Conservation (phyloP, 805 yeast species). For the Scheffersomyces amazonensis region DNA sequence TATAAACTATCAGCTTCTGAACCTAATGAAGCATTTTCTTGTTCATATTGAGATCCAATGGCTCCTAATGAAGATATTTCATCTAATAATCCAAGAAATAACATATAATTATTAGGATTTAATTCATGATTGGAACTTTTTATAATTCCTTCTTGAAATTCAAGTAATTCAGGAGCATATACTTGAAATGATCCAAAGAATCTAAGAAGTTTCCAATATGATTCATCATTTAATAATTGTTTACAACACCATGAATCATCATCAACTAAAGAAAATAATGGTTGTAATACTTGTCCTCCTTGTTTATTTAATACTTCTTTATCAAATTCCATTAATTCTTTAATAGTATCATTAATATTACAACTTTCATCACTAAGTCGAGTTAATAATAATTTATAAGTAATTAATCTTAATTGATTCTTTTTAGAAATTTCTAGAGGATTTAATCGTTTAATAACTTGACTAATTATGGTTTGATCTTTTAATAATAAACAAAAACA, state of each 20-base stretch:
- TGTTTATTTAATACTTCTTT: constrained; percentile 43
- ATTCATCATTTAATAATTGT: constrained; percentile 30
- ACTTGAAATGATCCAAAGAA: constrained; percentile 43
- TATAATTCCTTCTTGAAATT: constrained; percentile 44
- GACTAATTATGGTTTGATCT: constrained; percentile 17
- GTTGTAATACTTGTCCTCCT: constrained; percentile 44
- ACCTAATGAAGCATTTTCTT: constrained; percentile 48
- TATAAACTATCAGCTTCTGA: constrained; percentile 41
- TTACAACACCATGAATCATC: constrained; percentile 43
- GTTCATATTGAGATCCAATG: constrained; percentile 73
- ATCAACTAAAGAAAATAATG: constrained; percentile 49
- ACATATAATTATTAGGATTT: constrained; percentile 54
- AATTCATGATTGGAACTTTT: constrained; percentile 32
- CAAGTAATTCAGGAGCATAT: constrained; percentile 43
- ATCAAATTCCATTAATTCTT: constrained; percentile 18
- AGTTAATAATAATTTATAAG: constrained; percentile 50
- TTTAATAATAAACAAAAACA: constrained; percentile 31
- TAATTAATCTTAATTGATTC: constrained; percentile 40
- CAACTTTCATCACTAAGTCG: constrained; percentile 28
- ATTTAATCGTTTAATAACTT: constrained; percentile 10
- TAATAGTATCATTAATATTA: constrained; percentile 11
- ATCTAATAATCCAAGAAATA: constrained; percentile 67
- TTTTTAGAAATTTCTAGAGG: constrained; percentile 22
- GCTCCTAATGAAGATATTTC: constrained; percentile 83
- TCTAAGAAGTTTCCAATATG: constrained; percentile 56